Evolutionary conservation across 257 asterid species (phyloP).

Genomic region (Solanum chmielewskii): DNA sequence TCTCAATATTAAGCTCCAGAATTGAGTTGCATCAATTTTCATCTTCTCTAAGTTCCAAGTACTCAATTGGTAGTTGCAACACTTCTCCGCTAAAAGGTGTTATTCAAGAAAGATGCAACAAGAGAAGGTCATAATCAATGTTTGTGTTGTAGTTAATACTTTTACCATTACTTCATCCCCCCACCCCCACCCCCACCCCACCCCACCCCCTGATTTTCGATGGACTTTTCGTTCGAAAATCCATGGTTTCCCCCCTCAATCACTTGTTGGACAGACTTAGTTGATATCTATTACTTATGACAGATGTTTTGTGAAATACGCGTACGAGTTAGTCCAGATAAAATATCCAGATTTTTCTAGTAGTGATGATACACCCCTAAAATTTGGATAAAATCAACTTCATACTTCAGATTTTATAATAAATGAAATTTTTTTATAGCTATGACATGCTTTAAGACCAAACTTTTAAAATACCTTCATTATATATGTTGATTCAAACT

Average conservation of each 20-base stretch:
- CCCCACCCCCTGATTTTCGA: not conserved
- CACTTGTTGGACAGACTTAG: not conserved
- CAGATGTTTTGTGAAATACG: not conserved
- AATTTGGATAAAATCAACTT: not conserved
- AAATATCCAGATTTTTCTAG: not conserved
- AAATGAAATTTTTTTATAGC: not conserved
- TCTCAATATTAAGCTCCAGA: not conserved
- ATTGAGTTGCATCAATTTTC: constrained; percentile 4
- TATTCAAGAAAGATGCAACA: constrained; percentile 40
- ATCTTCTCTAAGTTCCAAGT: too few relatives aligned
- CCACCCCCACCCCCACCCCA: too few relatives aligned
- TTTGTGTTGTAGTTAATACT: not conserved
- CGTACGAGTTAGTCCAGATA: fast-evolving
- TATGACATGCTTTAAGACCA: not conserved
- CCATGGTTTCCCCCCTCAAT: not conserved
- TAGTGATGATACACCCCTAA: not conserved
- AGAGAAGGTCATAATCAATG: constrained; percentile 26
- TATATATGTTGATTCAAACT: not conserved
- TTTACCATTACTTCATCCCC: not conserved
- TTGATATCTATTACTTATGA: not conserved
- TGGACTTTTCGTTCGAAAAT: not conserved
- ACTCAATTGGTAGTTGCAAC: not conserved
- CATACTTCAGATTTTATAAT: not conserved
- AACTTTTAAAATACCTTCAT: not conserved
- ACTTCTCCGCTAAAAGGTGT: constrained; percentile 17